Evolutionary conservation across 352 stramenopile genomes (phyloP), one percentile per base, ranked within the genome.

Genomic region (Pythium utonaiense): DNA sequence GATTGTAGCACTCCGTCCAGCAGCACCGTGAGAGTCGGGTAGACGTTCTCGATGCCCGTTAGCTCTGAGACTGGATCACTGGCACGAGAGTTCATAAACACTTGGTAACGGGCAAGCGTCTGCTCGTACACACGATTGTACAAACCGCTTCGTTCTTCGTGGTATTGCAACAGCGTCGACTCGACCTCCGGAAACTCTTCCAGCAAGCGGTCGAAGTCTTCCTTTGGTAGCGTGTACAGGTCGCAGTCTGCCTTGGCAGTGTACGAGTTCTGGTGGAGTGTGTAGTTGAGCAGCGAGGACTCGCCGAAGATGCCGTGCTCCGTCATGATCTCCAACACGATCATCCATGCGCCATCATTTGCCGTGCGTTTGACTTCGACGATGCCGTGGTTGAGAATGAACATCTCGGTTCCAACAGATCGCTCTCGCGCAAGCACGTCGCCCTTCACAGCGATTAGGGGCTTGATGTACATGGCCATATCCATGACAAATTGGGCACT

Each of bases 381-480:
- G 30, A 93, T 68, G 0, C 83, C 83, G 10, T 80, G 78, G 53
- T 90, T 91, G 4, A 93, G 64, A 28, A 93, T 91, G 40, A 88
- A 93, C 80, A 93, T 91, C 53, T 93, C 83, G 0, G 77, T 90
- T 17, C 83, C 83, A 4, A 93, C 75, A 3, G 69, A 83, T 24
- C 70, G 66, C 56, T 93, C 79, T 22, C 74, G 68, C 7, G 81
- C 83, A 3, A 93, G 69, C 3, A 91, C 56, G 28, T 90, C 78
- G 16, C 83, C 79, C 30, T 80, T 74, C 0, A 91, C 73, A 0
- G 82, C 77, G 28, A 93, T 89, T 13, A 91, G 55, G 7, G 81
- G 83, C 57, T 93, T 91, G 70, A 93, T 93, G 31, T 83, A 93
- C 75, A 93, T 90, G 0, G 78, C 80, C 83, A 93, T 90, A 50